Conservation (phyloP, 805 yeast genomes). For the Barnettozyma populi region DNA sequence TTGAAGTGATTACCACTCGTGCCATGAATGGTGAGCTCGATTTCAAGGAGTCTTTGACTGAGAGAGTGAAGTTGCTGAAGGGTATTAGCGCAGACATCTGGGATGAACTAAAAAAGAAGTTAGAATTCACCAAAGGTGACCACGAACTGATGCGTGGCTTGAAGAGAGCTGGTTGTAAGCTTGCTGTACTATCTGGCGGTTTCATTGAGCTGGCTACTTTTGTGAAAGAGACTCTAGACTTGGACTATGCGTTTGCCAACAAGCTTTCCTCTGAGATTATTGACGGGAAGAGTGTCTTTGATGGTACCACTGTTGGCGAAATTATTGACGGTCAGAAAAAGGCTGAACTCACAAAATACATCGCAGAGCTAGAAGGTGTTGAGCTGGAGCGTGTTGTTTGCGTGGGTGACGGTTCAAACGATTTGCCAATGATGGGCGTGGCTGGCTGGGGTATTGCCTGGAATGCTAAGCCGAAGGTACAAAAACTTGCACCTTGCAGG, state of each 20-base stretch:
- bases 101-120: constrained; percentile 66
- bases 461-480: constrained; percentile 95
- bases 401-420: constrained; percentile 97
- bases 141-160: constrained; percentile 60
- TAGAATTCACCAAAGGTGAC: constrained; percentile 84
- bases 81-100: constrained; percentile 79
- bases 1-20: constrained; percentile 80
- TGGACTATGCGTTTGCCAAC: constrained; percentile 91
- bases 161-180: constrained; percentile 53
- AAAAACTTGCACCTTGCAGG: constrained; percentile 72
- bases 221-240: constrained; percentile 58
- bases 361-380: constrained; percentile 51
- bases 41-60: constrained; percentile 71
- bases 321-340: constrained; percentile 84
- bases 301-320: constrained; percentile 74
- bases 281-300: constrained; percentile 42
- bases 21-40: constrained; percentile 98
- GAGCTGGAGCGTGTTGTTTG: constrained; percentile 59
- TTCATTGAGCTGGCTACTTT: constrained; percentile 81
- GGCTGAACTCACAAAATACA: constrained; percentile 61
- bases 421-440: constrained; percentile 80
- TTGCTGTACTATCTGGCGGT: constrained; percentile 94
- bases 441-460: constrained; percentile 97
- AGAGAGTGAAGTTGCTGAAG: constrained; percentile 71
- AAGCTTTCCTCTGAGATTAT: constrained; percentile 44